phyloP scores from a whole-genome alignment of 2,329 filamentous ascomycete genomes.

The Ciborinia camelliae region DNA sequence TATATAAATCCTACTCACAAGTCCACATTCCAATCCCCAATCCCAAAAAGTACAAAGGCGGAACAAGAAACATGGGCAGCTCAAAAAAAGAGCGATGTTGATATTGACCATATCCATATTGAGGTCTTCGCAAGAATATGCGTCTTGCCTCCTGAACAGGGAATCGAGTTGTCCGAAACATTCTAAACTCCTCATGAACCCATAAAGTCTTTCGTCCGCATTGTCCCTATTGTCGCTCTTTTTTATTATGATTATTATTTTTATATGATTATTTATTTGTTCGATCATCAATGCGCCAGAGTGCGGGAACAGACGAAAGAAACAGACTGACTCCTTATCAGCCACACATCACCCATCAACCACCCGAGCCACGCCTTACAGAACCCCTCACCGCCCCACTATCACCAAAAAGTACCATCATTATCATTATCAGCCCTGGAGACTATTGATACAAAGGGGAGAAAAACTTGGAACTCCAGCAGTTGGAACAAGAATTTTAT shows the following conservation, averaged over 20 bases:
- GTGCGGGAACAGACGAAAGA: no score
- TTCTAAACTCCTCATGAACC: neutral
- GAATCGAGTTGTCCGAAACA: slow-evolving; percentile 7
- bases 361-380: neutral
- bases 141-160: neutral
- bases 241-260: neutral
- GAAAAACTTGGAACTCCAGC: no score
- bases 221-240: neutral
- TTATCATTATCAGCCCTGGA: neutral
- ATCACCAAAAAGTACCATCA: neutral
- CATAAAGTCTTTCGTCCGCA: neutral
- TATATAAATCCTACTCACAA: slow-evolving; percentile 31
- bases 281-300: no score
- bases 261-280: neutral
- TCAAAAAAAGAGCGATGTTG: slow-evolving; percentile 25
- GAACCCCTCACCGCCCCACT: neutral
- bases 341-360: neutral
- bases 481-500: neutral
- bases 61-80: slow-evolving; percentile 29
- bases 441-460: neutral
- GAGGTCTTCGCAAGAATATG: slow-evolving; percentile 4
- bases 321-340: neutral
- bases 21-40: slow-evolving; percentile 62
- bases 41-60: slow-evolving; percentile 64
- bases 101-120: slow-evolving; percentile 1